Evolutionary conservation across 345 rosid species (phyloP).

Genomic region (Luvunga scandens): DNA sequence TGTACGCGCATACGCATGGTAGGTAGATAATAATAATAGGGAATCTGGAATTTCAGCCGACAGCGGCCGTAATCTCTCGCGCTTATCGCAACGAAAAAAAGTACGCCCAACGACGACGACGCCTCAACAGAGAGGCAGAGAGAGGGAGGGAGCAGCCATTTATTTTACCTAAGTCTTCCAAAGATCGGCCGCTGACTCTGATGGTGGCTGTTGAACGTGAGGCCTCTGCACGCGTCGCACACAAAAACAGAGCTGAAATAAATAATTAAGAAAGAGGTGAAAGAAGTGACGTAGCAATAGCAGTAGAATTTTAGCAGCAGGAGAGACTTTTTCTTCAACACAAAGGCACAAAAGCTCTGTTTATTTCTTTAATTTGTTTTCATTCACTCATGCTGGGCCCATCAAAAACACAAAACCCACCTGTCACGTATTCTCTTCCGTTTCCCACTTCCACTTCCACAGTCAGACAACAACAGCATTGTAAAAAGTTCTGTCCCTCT

Average conservation of each 20-base stretch:
- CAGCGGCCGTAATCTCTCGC: not conserved
- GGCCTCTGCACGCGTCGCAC: not conserved
- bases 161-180: too few species aligned
- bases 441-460: not conserved
- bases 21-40: too few species aligned
- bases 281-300: not conserved
- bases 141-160: not conserved
- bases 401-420: conserved; percentile 23
- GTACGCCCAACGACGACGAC: not conserved
- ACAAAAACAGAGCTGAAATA: too few species aligned
- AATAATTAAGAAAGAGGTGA: not conserved
- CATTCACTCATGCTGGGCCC: conserved; percentile 27
- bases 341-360: conserved; percentile 15
- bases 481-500: conserved; percentile 20
- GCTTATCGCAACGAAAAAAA: not conserved
- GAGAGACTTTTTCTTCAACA: conserved; percentile 23
- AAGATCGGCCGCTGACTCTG: not conserved
- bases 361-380: not conserved
- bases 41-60: too few species aligned
- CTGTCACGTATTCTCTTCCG: conserved; percentile 35
- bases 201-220: conserved; percentile 1
- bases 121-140: not conserved
- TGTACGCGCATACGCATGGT: too few species aligned
- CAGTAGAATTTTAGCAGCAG: too few species aligned
- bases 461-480: conserved; percentile 7